Evolutionary conservation across 768 basidiomycete genomes (phyloP).

Genomic region (Strobilomyces echinocephalus): DNA sequence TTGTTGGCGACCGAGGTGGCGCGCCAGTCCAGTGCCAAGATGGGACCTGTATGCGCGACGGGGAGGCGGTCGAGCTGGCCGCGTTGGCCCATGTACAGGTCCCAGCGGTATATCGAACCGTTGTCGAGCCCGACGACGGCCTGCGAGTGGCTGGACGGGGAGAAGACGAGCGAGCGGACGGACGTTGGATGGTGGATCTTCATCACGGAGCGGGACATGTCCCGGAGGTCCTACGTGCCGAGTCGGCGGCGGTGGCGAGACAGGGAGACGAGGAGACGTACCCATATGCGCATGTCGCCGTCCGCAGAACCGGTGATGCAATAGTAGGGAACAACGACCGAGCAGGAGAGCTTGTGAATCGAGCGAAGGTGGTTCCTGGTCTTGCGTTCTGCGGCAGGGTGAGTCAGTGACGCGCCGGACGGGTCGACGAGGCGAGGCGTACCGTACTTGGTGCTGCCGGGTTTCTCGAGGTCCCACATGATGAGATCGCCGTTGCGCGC

Average conservation of each 20-base stretch:
- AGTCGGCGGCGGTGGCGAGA: not conserved
- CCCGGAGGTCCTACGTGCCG: conserved; percentile 59
- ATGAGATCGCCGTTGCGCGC: conserved; percentile 79
- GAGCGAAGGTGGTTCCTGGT: conserved; percentile 69
- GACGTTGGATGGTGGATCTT: conserved; percentile 66
- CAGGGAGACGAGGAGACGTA: conserved; percentile 28
- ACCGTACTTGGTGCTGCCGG: conserved; percentile 69
- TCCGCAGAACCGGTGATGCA: conserved; percentile 80
- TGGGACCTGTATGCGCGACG: conserved; percentile 68
- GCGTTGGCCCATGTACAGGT: conserved; percentile 71
- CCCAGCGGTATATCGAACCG: conserved; percentile 73
- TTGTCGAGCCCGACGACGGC: conserved; percentile 67
- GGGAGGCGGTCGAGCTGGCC: conserved; percentile 68
- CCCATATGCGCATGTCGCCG: conserved; percentile 78
- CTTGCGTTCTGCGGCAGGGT: conserved; percentile 48
- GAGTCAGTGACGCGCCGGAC: conserved; percentile 11
- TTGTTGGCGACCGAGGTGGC: conserved; percentile 26
- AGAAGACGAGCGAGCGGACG: conserved; percentile 67
- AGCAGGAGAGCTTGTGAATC: conserved; percentile 65
- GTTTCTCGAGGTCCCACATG: conserved; percentile 75
- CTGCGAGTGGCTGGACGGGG: conserved; percentile 34
- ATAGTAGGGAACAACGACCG: conserved; percentile 62
- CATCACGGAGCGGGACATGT: conserved; percentile 63
- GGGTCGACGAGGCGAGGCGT: conserved; percentile 16
- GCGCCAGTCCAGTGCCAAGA: conserved; percentile 74